These are phyloP conservation scores for Tylopilus cervinicoccineus DNA, from an alignment of 768 basidiomycete genomes.

Conservation along the genomic window DNA sequence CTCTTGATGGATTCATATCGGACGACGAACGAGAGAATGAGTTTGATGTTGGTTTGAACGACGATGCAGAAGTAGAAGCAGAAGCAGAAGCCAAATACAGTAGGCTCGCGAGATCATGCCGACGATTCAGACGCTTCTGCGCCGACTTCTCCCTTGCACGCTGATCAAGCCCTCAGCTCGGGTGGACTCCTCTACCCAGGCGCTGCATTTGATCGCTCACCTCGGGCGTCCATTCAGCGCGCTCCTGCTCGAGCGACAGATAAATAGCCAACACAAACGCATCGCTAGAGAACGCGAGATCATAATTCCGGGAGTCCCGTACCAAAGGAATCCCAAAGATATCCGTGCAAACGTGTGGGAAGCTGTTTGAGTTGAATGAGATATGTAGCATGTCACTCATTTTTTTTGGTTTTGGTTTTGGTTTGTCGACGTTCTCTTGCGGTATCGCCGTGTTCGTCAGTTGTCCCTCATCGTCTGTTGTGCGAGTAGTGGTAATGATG, in stretches of 20 bases:
- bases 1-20: neutral
- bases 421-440: too few species aligned
- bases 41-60: neutral
- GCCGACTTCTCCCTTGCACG: neutral
- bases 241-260: constrained; percentile 1
- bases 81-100: too few species aligned
- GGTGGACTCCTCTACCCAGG: neutral
- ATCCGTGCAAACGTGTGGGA: neutral
- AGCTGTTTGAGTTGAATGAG: neutral
- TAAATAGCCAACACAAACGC: neutral
- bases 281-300: constrained; percentile 3
- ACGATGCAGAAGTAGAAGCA: neutral
- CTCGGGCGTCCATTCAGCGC: constrained; percentile 2
- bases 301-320: neutral
- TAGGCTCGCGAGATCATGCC: neutral
- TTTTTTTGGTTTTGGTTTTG: too few species aligned
- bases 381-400: too few species aligned
- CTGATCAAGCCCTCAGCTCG: neutral
- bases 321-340: neutral
- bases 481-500: too few species aligned
- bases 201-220: neutral
- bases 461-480: too few species aligned
- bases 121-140: neutral
- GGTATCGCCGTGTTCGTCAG: too few species aligned
- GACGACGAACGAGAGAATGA: neutral